A percentile compares a stretch with the other conserved stretches of the same genome.
phyloP scores from a whole-genome alignment of 2,329 filamentous ascomycete genomes.

The Orbilia quercus region DNA sequence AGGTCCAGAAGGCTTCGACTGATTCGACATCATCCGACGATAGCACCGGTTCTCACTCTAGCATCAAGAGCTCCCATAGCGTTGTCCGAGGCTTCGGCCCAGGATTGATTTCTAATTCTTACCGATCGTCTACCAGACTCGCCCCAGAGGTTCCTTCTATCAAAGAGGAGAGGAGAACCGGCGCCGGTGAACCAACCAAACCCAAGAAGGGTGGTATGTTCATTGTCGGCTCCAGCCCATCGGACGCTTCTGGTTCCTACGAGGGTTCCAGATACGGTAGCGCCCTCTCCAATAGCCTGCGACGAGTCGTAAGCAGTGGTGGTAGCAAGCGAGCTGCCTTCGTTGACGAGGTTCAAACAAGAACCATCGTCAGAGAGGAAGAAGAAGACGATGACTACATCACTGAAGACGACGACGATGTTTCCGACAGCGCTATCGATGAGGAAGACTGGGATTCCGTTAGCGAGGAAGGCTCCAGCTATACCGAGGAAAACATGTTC shows the following conservation, averaged over 20 bases:
- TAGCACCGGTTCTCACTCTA: constrained; percentile 56
- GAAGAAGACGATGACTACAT: constrained; percentile 69
- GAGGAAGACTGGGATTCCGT: constrained; percentile 77
- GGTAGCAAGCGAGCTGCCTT: constrained; percentile 84
- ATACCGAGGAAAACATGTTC: constrained; percentile 84
- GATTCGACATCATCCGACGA: constrained; percentile 49
- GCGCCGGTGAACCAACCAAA: constrained; percentile 66
- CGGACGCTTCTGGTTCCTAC: constrained; percentile 61
- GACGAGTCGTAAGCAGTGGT: constrained; percentile 51
- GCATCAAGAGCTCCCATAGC: constrained; percentile 70
- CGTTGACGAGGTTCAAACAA: constrained; percentile 77
- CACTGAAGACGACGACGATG: constrained; percentile 71
- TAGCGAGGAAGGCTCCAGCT: constrained; percentile 83
- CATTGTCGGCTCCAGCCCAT: constrained; percentile 63
- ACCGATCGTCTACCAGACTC: constrained; percentile 72
- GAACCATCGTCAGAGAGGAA: constrained; percentile 70
- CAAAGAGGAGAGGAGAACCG: constrained; percentile 68
- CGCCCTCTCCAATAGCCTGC: constrained; percentile 50
- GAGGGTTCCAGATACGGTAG: constrained; percentile 48
- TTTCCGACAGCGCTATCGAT: constrained; percentile 85
- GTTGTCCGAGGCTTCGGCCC: constrained; percentile 89
- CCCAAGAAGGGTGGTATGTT: constrained; percentile 66
- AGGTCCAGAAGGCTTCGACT: constrained; percentile 35
- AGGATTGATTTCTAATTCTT: constrained; percentile 76
- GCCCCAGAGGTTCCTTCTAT: constrained; percentile 65